Conservation (phyloP, 2,329 filamentous ascomycete genomes). For the Hymenoscyphus albidus region DNA sequence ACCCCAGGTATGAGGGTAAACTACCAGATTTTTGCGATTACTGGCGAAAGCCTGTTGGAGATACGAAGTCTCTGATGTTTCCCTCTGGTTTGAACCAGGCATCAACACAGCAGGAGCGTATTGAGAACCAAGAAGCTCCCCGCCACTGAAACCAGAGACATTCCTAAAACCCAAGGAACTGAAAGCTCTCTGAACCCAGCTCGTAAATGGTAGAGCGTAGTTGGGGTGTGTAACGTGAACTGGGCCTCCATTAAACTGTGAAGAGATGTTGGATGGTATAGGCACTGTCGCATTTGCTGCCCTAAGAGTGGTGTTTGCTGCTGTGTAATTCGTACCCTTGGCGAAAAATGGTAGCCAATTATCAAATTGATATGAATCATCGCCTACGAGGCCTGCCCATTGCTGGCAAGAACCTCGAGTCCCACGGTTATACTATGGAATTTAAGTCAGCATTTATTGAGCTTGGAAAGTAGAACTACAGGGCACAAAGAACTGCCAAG, state of each 20-base stretch:
- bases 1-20: slow-evolving; percentile 42
- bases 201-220: slow-evolving; percentile 13
- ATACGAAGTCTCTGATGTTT: slow-evolving; percentile 39
- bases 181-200: slow-evolving; percentile 35
- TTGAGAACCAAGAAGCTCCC: slow-evolving; percentile 39
- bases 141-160: slow-evolving; percentile 40
- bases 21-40: slow-evolving; percentile 35
- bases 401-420: slow-evolving; percentile 34
- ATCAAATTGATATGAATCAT: slow-evolving; percentile 44
- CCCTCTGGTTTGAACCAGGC: slow-evolving; percentile 29
- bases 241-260: slow-evolving; percentile 20
- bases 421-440: slow-evolving; percentile 34
- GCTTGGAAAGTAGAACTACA: neutral
- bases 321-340: slow-evolving; percentile 30
- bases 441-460: slow-evolving; percentile 18
- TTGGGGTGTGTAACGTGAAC: slow-evolving; percentile 12
- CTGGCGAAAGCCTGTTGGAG: slow-evolving; percentile 31
- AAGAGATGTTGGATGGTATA: slow-evolving; percentile 33
- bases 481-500: slow-evolving; percentile 12
- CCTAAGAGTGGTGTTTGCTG: slow-evolving; percentile 29
- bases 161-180: slow-evolving; percentile 39
- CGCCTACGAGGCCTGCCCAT: slow-evolving; percentile 42
- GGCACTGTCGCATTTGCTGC: slow-evolving; percentile 31
- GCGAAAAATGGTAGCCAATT: slow-evolving; percentile 45
- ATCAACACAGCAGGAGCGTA: slow-evolving; percentile 35